phyloP scores from a whole-genome alignment of 1,284 basidiomycete species.

The Singerocomus inundabilis region DNA sequence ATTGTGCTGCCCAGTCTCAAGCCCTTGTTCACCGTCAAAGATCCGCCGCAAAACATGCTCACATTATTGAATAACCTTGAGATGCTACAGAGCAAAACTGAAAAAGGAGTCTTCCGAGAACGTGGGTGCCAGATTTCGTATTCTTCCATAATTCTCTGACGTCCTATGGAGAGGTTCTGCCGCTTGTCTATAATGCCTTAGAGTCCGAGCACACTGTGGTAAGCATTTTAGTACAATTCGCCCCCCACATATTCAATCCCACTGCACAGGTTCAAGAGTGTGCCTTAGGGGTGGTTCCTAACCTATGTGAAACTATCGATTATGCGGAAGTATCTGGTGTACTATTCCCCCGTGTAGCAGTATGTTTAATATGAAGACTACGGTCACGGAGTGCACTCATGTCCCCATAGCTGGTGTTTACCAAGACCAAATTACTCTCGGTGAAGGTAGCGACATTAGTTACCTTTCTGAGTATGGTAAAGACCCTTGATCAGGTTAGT shows the following conservation, averaged over 20 bases:
- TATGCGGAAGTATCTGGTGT: conserved; percentile 88
- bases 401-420: conserved; percentile 72
- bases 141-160: conserved; percentile 4
- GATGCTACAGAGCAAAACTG: conserved; percentile 88
- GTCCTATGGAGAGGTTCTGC: conserved; percentile 73
- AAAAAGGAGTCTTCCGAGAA: conserved; percentile 83
- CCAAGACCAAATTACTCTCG: conserved; percentile 80
- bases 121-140: conserved; percentile 52
- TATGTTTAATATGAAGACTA: conserved; percentile 39
- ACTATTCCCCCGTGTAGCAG: conserved; percentile 84
- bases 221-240: conserved; percentile 22
- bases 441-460: conserved; percentile 89
- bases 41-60: conserved; percentile 96
- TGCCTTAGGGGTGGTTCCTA: conserved; percentile 82
- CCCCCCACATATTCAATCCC: conserved; percentile 1
- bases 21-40: conserved; percentile 88
- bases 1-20: conserved; percentile 86
- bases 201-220: conserved; percentile 88
- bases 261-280: conserved; percentile 80
- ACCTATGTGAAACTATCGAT: conserved; percentile 90
- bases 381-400: conserved; percentile 11
- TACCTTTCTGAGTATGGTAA: conserved; percentile 91
- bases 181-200: conserved; percentile 92
- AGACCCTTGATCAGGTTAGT: conserved; percentile 85
- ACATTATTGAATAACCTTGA: conserved; percentile 88